Evolutionary conservation across 1,139 yeast genomes (phyloP).

Genomic region (Yamadazyma conglobata): DNA sequence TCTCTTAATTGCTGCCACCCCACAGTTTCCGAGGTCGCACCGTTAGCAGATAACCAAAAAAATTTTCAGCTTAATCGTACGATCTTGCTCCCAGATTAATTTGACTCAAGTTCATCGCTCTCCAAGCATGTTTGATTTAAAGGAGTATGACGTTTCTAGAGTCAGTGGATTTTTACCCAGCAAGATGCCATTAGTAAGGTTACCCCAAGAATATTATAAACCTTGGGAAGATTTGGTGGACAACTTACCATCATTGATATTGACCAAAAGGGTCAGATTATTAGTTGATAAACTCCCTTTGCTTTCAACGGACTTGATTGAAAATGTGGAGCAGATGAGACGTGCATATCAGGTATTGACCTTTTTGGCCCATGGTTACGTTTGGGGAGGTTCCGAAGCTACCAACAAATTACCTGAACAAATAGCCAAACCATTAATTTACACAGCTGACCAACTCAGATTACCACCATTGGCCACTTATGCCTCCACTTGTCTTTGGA

Average conservation of each 20-base stretch:
- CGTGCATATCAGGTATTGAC: conserved; percentile 79
- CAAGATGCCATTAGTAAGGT: conserved; percentile 53
- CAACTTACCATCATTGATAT: conserved; percentile 68
- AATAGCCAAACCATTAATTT: conserved; percentile 67
- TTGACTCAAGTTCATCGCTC: not conserved
- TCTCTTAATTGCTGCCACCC: no score
- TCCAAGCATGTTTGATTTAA: conserved; percentile 24
- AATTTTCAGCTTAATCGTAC: not conserved
- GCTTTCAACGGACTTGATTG: conserved; percentile 45
- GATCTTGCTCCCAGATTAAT: not conserved
- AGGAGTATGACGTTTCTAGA: conserved; percentile 68
- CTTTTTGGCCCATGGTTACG: conserved; percentile 81
- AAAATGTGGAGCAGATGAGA: conserved; percentile 51
- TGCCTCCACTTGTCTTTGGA: conserved; percentile 87
- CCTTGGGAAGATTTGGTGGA: conserved; percentile 76
- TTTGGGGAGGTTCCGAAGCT: conserved; percentile 78
- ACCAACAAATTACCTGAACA: conserved; percentile 63
- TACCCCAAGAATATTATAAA: conserved; percentile 60
- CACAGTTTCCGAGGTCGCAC: conserved; percentile 4
- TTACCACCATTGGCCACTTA: conserved; percentile 87
- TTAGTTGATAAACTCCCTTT: conserved; percentile 60
- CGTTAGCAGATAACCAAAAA: conserved; percentile 1
- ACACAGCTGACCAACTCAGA: conserved; percentile 55
- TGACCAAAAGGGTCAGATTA: conserved; percentile 58
- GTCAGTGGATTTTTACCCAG: conserved; percentile 77